phyloP scores from a whole-genome alignment of 345 rosid genomes.

The Erucastrum elatum region DNA sequence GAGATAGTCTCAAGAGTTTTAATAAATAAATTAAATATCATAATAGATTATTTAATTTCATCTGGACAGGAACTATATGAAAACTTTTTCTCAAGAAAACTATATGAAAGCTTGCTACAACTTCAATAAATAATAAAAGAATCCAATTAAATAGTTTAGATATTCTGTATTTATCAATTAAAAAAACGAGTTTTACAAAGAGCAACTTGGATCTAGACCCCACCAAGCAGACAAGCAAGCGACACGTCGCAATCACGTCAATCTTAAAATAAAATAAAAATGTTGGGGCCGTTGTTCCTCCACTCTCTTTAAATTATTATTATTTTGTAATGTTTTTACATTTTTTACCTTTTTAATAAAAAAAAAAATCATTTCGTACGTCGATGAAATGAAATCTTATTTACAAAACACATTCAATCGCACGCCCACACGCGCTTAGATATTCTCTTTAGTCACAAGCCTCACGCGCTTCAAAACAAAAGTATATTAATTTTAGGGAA shows the following conservation, averaged over 20 bases:
- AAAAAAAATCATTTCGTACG: conserved; percentile 25
- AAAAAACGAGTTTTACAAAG: neutral
- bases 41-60: neutral
- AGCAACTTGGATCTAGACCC: conserved; percentile 5
- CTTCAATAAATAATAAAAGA: too few species aligned
- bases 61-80: neutral
- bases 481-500: too few species aligned
- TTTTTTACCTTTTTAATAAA: conserved; percentile 14
- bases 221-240: conserved; percentile 34
- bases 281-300: conserved; percentile 34
- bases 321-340: neutral
- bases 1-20: neutral
- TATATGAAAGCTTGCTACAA: neutral
- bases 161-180: neutral
- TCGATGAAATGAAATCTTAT: conserved; percentile 22
- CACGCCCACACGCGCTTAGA: conserved; percentile 7
- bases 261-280: conserved; percentile 23
- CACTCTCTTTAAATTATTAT: conserved; percentile 23
- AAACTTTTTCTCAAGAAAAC: neutral
- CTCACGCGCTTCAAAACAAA: neutral
- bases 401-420: conserved; percentile 14
- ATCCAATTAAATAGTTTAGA: neutral
- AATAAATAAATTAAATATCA: neutral
- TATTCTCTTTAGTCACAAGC: neutral
- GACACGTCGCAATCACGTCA: conserved; percentile 43